phyloP scores from a whole-genome alignment of 2,329 filamentous ascomycete species.

The Calonectria naviculata region DNA sequence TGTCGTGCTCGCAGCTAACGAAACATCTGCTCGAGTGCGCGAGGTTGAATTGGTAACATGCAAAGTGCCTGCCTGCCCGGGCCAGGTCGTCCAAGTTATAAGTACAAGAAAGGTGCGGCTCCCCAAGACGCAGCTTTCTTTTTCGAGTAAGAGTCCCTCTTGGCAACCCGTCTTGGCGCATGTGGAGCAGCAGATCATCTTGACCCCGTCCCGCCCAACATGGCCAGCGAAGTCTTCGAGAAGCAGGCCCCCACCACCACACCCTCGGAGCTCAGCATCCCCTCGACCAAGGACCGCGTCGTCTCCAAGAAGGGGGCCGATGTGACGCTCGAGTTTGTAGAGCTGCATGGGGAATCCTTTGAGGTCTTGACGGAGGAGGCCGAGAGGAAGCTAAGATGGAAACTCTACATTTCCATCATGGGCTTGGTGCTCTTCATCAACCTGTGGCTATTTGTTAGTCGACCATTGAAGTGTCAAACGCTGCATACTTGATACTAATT shows the following conservation, averaged over 20 bases:
- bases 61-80: background rate
- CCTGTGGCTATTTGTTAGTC: conserved; percentile 16
- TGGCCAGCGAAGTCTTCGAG: conserved; percentile 1
- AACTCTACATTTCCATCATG: conserved; percentile 9
- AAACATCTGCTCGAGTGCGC: background rate
- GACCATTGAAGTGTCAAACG: background rate
- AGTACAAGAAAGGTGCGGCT: conserved; percentile 11
- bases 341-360: conserved; percentile 11
- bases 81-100: background rate
- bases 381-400: conserved; percentile 10
- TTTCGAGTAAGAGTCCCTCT: conserved; percentile 1
- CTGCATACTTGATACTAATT: background rate
- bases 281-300: conserved; percentile 8
- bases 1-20: conserved; percentile 20
- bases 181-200: background rate
- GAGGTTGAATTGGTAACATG: background rate
- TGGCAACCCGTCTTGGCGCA: conserved; percentile 7
- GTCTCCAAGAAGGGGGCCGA: conserved; percentile 16
- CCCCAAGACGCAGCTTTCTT: background rate
- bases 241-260: background rate
- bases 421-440: conserved; percentile 8
- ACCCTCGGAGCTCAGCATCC: conserved; percentile 5
- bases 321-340: conserved; percentile 15
- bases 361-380: conserved; percentile 7
- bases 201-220: background rate